Conservation (phyloP, 495 filamentous ascomycete species). For the Aspergillus nidulans region DNA sequence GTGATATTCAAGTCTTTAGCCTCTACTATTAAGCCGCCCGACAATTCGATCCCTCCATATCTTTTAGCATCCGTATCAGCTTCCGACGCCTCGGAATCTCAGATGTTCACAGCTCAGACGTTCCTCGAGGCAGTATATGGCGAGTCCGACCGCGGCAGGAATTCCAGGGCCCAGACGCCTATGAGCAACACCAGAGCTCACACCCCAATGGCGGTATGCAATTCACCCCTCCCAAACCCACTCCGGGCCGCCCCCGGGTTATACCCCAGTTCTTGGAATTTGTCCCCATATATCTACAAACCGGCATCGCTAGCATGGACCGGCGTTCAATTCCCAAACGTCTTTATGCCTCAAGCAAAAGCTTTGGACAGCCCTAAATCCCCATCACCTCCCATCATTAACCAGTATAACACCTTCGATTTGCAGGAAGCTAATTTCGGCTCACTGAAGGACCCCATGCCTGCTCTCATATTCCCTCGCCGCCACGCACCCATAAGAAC, state of each 20-base stretch:
- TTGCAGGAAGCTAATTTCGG: slow-evolving; percentile 32
- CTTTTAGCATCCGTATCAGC: slow-evolving; percentile 67
- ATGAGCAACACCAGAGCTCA: slow-evolving; percentile 56
- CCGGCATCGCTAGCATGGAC: background rate
- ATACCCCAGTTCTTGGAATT: slow-evolving; percentile 22
- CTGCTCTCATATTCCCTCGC: slow-evolving; percentile 48
- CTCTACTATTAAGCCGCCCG: slow-evolving; percentile 56
- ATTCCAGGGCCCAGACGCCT: slow-evolving; percentile 74
- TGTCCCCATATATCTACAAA: slow-evolving; percentile 1
- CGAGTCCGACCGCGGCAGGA: slow-evolving; percentile 58
- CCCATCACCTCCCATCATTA: slow-evolving; percentile 17
- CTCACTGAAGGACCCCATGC: slow-evolving; percentile 47
- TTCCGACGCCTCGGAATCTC: slow-evolving; percentile 78
- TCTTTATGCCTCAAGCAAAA: background rate
- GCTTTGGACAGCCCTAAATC: slow-evolving; percentile 14
- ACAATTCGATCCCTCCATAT: slow-evolving; percentile 52
- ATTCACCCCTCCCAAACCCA: slow-evolving; percentile 23
- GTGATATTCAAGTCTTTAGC: slow-evolving; percentile 78
- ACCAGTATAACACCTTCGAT: slow-evolving; percentile 17
- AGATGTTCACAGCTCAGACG: slow-evolving; percentile 66
- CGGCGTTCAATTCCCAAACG: background rate
- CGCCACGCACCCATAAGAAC: slow-evolving; percentile 58
- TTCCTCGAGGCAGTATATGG: slow-evolving; percentile 80
- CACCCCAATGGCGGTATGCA: slow-evolving; percentile 44
- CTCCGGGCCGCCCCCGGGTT: slow-evolving; percentile 20